phyloP scores from a whole-genome alignment of 2,329 filamentous ascomycete species.

The Ophiostoma himal-ulmi region DNA sequence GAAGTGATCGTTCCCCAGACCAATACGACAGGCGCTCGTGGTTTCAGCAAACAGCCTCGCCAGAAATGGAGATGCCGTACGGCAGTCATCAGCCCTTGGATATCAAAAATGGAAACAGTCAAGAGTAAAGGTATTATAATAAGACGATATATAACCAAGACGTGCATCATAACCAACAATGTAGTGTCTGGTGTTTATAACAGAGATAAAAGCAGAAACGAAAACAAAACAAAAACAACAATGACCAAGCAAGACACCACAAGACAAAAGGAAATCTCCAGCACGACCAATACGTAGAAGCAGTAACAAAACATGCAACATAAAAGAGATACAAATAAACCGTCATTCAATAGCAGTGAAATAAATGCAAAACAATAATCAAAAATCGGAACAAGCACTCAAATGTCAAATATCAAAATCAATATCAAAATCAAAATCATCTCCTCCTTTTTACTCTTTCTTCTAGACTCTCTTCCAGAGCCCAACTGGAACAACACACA shows the following conservation, averaged over 20 bases:
- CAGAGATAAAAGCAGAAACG: no score
- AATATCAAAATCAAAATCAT: background rate
- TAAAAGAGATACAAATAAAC: background rate
- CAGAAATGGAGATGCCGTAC: background rate
- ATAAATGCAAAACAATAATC: background rate
- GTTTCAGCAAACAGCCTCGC: background rate
- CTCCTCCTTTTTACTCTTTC: background rate
- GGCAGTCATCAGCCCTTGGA: no score
- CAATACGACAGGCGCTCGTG: no score
- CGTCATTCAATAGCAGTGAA: background rate
- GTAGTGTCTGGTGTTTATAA: no score
- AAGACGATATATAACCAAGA: background rate
- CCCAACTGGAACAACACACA: no score
- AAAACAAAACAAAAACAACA: no score
- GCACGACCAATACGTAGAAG: background rate
- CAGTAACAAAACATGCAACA: background rate
- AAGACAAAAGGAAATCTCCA: background rate
- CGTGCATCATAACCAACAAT: no score
- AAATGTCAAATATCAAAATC: background rate
- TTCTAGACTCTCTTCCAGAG: background rate
- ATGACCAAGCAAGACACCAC: background rate
- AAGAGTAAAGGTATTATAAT: no score
- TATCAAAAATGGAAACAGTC: no score
- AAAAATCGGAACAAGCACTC: background rate
- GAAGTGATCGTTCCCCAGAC: background rate